phyloP scores from a whole-genome alignment of 2,329 filamentous ascomycete species.

The Diatrype stigma region DNA sequence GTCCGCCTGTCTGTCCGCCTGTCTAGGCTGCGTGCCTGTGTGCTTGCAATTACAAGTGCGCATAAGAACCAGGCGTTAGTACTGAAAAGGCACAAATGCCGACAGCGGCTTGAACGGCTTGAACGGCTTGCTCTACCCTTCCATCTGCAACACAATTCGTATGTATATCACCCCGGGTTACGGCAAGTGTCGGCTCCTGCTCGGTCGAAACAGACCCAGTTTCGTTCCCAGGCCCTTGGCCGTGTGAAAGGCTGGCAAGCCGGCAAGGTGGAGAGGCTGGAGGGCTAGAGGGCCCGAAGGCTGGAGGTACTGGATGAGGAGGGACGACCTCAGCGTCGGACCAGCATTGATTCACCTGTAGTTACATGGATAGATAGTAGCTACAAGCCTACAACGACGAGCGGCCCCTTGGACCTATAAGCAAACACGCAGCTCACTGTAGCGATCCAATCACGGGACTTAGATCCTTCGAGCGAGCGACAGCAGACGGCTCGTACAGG shows the following conservation, averaged over 20 bases:
- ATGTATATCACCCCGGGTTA: not conserved
- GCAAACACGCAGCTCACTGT: too few species aligned
- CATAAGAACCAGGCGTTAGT: not conserved
- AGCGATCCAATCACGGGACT: too few species aligned
- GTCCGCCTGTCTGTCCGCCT: too few species aligned
- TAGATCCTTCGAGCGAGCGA: too few species aligned
- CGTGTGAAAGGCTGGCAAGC: not conserved
- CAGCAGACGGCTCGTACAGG: too few species aligned
- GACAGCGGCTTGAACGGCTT: not conserved
- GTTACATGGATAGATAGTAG: too few species aligned
- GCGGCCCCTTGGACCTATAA: too few species aligned
- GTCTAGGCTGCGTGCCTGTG: not conserved
- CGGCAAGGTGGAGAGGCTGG: not conserved
- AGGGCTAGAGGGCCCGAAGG: too few species aligned
- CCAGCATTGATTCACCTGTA: too few species aligned
- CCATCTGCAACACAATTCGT: not conserved
- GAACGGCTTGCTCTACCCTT: not conserved
- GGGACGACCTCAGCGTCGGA: too few species aligned
- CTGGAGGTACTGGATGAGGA: too few species aligned
- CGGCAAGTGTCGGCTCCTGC: not conserved
- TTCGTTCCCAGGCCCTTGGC: not conserved
- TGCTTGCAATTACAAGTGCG: not conserved
- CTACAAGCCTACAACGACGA: too few species aligned
- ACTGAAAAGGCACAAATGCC: not conserved
- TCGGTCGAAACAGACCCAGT: not conserved